A percentile compares a stretch with the other conserved stretches of the same genome.
Conservation (phyloP, 208 protist species). For the Porcisia deanei region DNA sequence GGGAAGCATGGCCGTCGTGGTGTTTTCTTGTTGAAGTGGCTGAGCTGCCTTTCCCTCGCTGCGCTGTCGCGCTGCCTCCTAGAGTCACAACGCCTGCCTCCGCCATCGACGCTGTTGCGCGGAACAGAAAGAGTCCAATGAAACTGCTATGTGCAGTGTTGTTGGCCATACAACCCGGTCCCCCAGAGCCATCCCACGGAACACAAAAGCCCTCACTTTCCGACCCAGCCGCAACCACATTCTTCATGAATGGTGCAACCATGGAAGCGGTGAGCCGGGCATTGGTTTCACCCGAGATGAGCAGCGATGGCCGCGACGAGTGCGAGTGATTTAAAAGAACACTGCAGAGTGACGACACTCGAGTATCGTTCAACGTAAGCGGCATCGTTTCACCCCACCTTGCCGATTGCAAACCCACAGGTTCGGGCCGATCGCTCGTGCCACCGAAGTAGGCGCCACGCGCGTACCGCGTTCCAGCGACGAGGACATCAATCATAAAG, state of each 20-base stretch:
- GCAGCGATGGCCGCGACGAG: background rate
- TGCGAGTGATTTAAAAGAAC: slow-evolving; percentile 33
- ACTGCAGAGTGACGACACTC: slow-evolving; percentile 38
- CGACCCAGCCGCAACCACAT: slow-evolving; percentile 34
- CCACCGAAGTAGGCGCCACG: background rate
- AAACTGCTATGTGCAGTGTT: slow-evolving; percentile 39
- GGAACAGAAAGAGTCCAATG: slow-evolving; percentile 45
- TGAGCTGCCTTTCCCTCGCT: too few species aligned
- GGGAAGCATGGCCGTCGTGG: background rate
- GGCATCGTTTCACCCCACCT: background rate
- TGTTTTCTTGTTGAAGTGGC: too few species aligned
- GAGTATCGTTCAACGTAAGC: slow-evolving; percentile 1
- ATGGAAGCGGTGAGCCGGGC: too few species aligned
- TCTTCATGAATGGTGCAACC: background rate
- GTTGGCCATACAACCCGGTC: background rate
- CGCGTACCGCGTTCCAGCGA: slow-evolving; percentile 37
- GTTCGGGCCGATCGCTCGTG: background rate
- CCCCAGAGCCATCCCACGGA: slow-evolving; percentile 19
- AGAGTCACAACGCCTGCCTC: background rate
- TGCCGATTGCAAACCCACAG: background rate
- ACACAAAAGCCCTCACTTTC: slow-evolving; percentile 53
- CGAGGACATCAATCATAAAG: slow-evolving; percentile 29
- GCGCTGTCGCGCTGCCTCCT: too few species aligned
- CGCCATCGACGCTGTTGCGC: too few species aligned
- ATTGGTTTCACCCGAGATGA: background rate